Evolutionary conservation across 2,329 filamentous ascomycete genomes (phyloP), one percentile per base, ranked within the genome.

Genomic region (Hypoxylon sp.): DNA sequence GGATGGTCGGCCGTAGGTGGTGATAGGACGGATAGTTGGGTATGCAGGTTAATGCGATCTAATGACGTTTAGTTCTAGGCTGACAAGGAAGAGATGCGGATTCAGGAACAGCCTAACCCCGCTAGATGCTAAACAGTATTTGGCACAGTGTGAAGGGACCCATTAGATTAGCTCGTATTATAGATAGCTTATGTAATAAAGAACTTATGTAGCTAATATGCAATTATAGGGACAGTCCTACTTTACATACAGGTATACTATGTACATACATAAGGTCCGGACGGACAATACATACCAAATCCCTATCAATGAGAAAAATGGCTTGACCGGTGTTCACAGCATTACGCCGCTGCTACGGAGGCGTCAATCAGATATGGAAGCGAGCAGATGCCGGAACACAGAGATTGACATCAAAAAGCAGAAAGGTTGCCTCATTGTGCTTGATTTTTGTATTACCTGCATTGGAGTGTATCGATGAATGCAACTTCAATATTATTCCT

Each of bases 101-200:
- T 64, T 69, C 63, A 70, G 68, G 68, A 63, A 70, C 67, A 68
- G 68, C 61, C 55, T 63, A 67, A 70, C 67, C 67, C 67, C 67
- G 67, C 67, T 70, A 70, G 61, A 17, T 51, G 63, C 51, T 34
- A 14, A 48, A 52, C 34, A 5, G 59, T 56, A 43, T 50, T 41
- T 14, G 21, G 30, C 58, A 61, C 58, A 6, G 58, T 61, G 49
- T 14, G 9, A 46, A 46, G 23, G 17, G 46, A 34, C 32, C 57
- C 57, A 60, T 36, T 60, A 51, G 38, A 52, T 60, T 52, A 60
- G 46, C 57, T 43, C 30, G 21, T 45, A 21, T 21, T 43, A 38
- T 25, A 28, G 21, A 19, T 17, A 7, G 21, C 23, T 51, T 60
- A 60, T 43, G 56, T 60, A 41, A 41, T 41, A 30, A 49, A 48